Percentiles rank a stretch among this genome's conserved stretches.
Conservation (phyloP, 2,329 filamentous ascomycete species). For the Trichoderma breve region DNA sequence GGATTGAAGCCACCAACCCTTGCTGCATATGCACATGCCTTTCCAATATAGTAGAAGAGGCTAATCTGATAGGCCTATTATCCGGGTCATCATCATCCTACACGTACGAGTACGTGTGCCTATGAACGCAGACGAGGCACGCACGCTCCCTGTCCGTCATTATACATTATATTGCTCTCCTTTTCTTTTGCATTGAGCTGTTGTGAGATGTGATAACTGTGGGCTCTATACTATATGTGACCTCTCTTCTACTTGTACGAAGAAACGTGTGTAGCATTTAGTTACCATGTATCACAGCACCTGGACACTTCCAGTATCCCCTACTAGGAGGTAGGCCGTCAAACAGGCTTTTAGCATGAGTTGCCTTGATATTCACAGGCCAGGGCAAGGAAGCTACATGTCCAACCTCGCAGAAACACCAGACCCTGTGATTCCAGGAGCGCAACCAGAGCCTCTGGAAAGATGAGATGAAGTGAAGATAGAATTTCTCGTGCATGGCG, state of each 20-base stretch:
- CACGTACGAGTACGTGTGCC: background rate
- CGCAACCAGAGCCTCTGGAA: background rate
- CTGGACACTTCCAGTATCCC: background rate
- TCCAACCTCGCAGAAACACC: background rate
- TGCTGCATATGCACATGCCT: background rate
- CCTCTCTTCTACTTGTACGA: background rate
- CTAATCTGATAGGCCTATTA: background rate
- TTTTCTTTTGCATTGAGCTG: background rate
- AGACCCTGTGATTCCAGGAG: background rate
- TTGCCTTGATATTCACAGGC: background rate
- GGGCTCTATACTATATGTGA: background rate
- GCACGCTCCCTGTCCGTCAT: background rate
- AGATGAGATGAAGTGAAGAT: background rate
- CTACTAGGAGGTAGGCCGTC: background rate
- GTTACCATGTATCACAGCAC: background rate
- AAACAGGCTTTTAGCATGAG: background rate
- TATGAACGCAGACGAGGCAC: background rate
- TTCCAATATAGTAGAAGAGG: background rate
- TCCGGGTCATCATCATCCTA: background rate
- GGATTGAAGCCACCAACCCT: too few relatives aligned
- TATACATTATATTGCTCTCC: background rate
- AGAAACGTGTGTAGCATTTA: background rate
- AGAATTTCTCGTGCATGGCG: constrained; percentile 2
- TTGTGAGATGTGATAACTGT: background rate
- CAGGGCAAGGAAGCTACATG: background rate